Base-by-base conservation (phyloP, 768 basidiomycete genomes). In the Crassisporium funariophilum region DNA sequence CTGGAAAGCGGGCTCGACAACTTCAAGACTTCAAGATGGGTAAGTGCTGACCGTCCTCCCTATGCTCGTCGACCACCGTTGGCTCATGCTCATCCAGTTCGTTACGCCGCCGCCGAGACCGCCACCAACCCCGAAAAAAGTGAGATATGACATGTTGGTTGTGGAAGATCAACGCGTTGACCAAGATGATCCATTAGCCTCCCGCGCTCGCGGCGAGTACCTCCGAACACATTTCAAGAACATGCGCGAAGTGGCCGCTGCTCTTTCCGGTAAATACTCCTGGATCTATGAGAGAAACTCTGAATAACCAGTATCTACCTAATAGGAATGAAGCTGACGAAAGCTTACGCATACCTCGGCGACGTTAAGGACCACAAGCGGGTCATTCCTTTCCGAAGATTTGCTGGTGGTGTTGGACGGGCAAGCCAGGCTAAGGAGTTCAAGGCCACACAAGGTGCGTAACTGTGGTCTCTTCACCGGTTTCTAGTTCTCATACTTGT, bases 201-300 rank as follows among this genome's bases (percentile, higher is more conserved):
- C 95, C 63, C 88, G 83, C 65, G 88, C 95, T 49, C 88, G 89
- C 63, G 94, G 94, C 62, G 93, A 95, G 77, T 94, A 98, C 81
- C 84, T 97, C 65, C 91, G 95, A 62, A 98, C 97, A 38, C 95
- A 98, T 78, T 99, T 97, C 86, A 99, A 99, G 88, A 99, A 98
- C 83, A 98, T 97, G 92, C 86, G 91, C 54, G 97, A 99, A 74
- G 97, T 98, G 46, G 95, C 91, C 41, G 95, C 95, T 55, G 93
- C 90, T 57, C 77, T 98, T 55, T 82, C 86, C 56, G 95, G 94
- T 92, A 55, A 62, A 79, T 71, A 33, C 25, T 3, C 13, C 29
- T n/a, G 8, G 16, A 20, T 27, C 11, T 41, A 41, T 33, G 27
- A 15, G n/a, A 35, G 19, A 44, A 45, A 41, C 15, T 23, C 15